Evolutionary conservation across 805 yeast genomes (phyloP).

Genomic region (Nakazawaea molendinolei): DNA sequence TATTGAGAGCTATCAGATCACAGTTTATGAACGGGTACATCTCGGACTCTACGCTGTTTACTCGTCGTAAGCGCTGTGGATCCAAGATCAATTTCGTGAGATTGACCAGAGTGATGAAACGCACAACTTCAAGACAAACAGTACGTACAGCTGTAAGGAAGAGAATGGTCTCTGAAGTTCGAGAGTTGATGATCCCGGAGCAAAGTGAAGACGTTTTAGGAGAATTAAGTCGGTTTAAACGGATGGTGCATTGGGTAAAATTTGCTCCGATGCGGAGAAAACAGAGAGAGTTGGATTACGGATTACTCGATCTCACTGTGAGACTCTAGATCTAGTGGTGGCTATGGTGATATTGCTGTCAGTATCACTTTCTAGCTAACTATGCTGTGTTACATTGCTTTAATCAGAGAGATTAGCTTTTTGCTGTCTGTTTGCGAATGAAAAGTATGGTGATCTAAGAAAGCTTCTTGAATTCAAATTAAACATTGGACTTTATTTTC

Average conservation of each 20-base stretch:
- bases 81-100: constrained; percentile 22
- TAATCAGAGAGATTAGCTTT: no score
- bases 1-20: constrained; percentile 24
- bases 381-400: no score
- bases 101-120: constrained; percentile 21
- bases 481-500: no score
- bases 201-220: not conserved
- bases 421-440: no score
- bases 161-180: not conserved
- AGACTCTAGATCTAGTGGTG: no score
- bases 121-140: constrained; percentile 10
- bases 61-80: constrained; percentile 7
- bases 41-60: constrained; percentile 26
- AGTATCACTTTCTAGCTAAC: no score
- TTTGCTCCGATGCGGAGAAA: constrained; percentile 5
- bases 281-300: no score
- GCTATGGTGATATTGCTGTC: no score
- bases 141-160: constrained; percentile 3
- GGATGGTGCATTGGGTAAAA: constrained; percentile 4
- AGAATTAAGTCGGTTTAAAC: constrained; percentile 1
- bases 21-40: constrained; percentile 27
- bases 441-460: no score
- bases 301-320: no score
- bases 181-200: not conserved
- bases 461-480: no score